A percentile compares a stretch with the other conserved stretches of the same genome.
These are phyloP conservation scores for Soucietia sequanensis DNA, from an alignment of 805 yeast genomes.

Conservation along the genomic window DNA sequence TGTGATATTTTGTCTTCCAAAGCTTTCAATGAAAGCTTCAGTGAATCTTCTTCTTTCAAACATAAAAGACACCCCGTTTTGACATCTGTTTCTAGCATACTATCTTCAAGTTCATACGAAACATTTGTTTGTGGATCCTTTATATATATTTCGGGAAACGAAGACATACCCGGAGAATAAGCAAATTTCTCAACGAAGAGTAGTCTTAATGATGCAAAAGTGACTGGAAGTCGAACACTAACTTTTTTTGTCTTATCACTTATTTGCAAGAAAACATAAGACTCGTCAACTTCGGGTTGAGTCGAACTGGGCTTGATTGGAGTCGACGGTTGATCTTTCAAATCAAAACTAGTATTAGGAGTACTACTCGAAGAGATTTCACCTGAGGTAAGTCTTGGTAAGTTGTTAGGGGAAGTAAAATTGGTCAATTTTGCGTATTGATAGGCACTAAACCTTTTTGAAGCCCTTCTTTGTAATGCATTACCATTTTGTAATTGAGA, in stretches of 20 bases:
- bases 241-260: constrained; percentile 58
- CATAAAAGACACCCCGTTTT: constrained; percentile 58
- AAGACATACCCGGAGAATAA: constrained; percentile 67
- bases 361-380: neutral
- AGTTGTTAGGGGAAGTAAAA: constrained; percentile 12
- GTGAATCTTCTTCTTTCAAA: constrained; percentile 47
- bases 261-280: constrained; percentile 47
- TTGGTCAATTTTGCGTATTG: constrained; percentile 78
- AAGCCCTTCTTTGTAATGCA: constrained; percentile 86
- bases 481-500: constrained; percentile 79
- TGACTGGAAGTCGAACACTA: constrained; percentile 41
- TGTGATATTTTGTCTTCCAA: constrained; percentile 19
- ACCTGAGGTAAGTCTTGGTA: constrained; percentile 9
- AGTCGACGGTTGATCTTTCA: neutral
- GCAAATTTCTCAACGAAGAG: constrained; percentile 86
- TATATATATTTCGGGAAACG: constrained; percentile 78
- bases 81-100: constrained; percentile 52
- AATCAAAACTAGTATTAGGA: neutral
- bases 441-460: constrained; percentile 90
- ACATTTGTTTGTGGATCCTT: constrained; percentile 59
- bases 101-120: constrained; percentile 80
- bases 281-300: constrained; percentile 3
- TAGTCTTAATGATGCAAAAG: constrained; percentile 57
- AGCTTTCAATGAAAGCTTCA: constrained; percentile 12
- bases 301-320: neutral